These are phyloP conservation scores for Margaritispora aquatica DNA, from an alignment of 495 filamentous ascomycete species.

Conservation along the genomic window DNA sequence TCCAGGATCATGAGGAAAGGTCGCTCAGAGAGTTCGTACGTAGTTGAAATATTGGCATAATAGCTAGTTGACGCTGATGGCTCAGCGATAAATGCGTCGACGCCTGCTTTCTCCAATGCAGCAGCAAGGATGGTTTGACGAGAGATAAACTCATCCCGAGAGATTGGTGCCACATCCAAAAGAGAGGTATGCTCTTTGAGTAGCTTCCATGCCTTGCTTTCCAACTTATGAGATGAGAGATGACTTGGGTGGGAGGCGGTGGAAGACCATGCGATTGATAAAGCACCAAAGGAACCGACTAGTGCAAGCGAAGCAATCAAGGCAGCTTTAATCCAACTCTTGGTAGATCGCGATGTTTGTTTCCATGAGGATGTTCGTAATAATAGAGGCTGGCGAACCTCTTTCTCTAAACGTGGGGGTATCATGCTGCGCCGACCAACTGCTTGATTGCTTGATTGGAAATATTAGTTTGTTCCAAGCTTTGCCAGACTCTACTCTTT, in stretches of 20 bases:
- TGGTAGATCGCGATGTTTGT: neutral
- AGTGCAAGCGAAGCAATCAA: neutral
- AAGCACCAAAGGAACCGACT: neutral
- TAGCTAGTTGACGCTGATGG: conserved; percentile 24
- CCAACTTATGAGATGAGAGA: neutral
- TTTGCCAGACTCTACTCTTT: no score
- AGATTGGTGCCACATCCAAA: conserved; percentile 21
- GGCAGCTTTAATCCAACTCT: neutral
- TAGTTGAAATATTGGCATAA: conserved; percentile 26
- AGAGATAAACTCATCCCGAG: conserved; percentile 19
- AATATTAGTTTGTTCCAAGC: no score
- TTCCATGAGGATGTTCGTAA: neutral
- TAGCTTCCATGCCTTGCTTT: conserved; percentile 19
- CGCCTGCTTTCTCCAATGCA: conserved; percentile 12
- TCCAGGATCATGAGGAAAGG: conserved; percentile 24
- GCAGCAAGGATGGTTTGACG: conserved; percentile 21
- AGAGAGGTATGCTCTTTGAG: conserved; percentile 11
- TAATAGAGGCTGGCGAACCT: neutral
- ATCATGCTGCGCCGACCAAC: neutral
- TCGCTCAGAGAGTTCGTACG: conserved; percentile 24
- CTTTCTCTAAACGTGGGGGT: neutral
- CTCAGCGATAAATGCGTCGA: conserved; percentile 27
- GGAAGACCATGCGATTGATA: neutral
- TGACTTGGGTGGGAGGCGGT: neutral
- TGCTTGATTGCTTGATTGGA: neutral